phyloP scores from a whole-genome alignment of 192 early-diverging fungal genomes.

The Rhizoclosmatium sp. region DNA sequence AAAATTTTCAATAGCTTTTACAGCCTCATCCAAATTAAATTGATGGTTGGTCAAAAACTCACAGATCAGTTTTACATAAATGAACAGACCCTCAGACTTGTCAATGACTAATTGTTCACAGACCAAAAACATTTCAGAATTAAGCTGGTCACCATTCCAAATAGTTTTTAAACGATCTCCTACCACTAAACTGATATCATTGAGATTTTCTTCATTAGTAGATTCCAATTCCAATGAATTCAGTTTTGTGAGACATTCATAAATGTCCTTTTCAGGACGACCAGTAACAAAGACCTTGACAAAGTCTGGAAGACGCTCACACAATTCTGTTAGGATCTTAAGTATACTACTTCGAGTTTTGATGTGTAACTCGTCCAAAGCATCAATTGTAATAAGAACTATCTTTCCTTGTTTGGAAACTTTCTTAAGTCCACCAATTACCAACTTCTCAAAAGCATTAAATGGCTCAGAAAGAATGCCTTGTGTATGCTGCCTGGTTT shows the following conservation, averaged over 20 bases:
- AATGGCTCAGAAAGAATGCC: background rate
- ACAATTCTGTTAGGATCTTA: constrained; percentile 1
- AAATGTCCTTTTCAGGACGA: constrained; percentile 36
- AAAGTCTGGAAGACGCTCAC: constrained; percentile 4
- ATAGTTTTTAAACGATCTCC: background rate
- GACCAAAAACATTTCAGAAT: background rate
- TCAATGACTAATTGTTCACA: background rate
- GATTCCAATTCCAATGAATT: constrained; percentile 14
- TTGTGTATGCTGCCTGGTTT: background rate
- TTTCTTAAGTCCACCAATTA: constrained; percentile 1
- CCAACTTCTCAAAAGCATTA: background rate
- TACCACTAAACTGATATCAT: background rate
- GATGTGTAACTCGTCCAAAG: constrained; percentile 31
- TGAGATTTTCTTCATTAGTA: background rate
- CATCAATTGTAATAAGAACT: constrained; percentile 34
- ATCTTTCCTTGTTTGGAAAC: background rate
- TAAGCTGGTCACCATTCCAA: background rate
- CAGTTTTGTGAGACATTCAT: background rate
- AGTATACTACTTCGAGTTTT: constrained; percentile 1
- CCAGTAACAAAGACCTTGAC: constrained; percentile 32
- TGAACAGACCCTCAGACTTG: constrained; percentile 40
- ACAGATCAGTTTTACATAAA: constrained; percentile 9
- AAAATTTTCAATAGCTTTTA: background rate
- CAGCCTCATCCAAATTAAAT: background rate
- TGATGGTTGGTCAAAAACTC: background rate